Percentiles rank a stretch among this genome's conserved stretches.
Conservation (phyloP, 306 rosid species). For the Quercus glauca region DNA sequence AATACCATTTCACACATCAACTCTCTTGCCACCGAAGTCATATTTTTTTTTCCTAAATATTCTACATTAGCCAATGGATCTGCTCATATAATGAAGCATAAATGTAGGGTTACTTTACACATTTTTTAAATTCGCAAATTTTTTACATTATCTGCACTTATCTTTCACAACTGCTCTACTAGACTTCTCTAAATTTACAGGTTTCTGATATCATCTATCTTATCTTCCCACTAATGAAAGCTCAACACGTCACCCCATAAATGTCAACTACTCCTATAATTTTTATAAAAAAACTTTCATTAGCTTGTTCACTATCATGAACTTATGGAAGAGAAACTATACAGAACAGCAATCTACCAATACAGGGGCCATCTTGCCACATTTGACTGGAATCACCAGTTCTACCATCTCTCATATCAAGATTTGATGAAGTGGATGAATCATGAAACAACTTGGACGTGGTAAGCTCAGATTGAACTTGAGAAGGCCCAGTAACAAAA, state of each 20-base stretch:
- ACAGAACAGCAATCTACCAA: constrained; percentile 32
- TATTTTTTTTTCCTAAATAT: too few relatives aligned
- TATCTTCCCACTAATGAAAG: neutral
- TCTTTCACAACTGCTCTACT: neutral
- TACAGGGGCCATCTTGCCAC: constrained; percentile 37
- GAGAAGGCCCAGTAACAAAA: constrained; percentile 36
- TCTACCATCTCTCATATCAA: constrained; percentile 31
- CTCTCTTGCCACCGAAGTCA: too few relatives aligned
- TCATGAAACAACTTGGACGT: constrained; percentile 34
- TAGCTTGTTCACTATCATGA: constrained; percentile 5
- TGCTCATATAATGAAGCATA: too few relatives aligned
- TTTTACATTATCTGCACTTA: too few relatives aligned
- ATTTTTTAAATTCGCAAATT: too few relatives aligned
- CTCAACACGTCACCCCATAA: too few relatives aligned
- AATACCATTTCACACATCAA: too few relatives aligned
- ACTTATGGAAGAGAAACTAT: constrained; percentile 10
- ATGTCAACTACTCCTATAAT: constrained; percentile 5
- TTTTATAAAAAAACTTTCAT: constrained; percentile 1
- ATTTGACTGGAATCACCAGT: constrained; percentile 40
- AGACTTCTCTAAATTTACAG: constrained; percentile 3
- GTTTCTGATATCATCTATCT: constrained; percentile 9
- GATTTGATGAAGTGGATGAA: constrained; percentile 35
- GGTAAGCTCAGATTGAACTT: constrained; percentile 32
- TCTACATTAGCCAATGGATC: too few relatives aligned
- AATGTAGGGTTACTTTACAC: too few relatives aligned